These are phyloP conservation scores for Coleophoma eucalyptorum DNA, from an alignment of 2,329 filamentous ascomycete species.

Conservation along the genomic window DNA sequence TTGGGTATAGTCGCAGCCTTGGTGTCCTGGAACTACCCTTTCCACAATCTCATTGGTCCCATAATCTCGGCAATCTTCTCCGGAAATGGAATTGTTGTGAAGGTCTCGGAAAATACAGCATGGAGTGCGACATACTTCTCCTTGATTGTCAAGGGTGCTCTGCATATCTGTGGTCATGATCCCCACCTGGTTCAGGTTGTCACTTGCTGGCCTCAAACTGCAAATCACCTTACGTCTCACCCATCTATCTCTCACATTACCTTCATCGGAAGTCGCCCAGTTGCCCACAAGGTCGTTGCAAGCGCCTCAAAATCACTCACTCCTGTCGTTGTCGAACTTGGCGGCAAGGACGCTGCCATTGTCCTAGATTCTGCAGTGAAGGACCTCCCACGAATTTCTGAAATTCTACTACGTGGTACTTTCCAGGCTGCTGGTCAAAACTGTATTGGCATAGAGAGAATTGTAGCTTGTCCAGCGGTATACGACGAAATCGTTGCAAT, in stretches of 20 bases:
- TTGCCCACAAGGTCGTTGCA: constrained; percentile 84
- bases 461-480: constrained; percentile 73
- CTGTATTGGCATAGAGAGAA: constrained; percentile 93
- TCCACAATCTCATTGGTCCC: constrained; percentile 91
- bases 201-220: constrained; percentile 82
- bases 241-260: constrained; percentile 83
- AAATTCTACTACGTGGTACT: constrained; percentile 84
- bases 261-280: constrained; percentile 87
- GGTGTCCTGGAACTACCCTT: constrained; percentile 96
- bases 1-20: constrained; percentile 88
- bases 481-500: constrained; percentile 70
- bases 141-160: constrained; percentile 71
- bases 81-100: constrained; percentile 88
- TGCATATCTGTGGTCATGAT: constrained; percentile 78
- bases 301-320: constrained; percentile 84
- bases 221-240: constrained; percentile 80
- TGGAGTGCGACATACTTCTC: constrained; percentile 88
- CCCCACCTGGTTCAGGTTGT: constrained; percentile 79
- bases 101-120: constrained; percentile 91
- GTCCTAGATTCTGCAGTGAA: constrained; percentile 69
- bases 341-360: constrained; percentile 91
- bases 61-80: constrained; percentile 88
- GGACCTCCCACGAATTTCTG: constrained; percentile 69
- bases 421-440: constrained; percentile 97
- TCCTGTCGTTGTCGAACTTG: constrained; percentile 85